Evolutionary conservation across 2,329 filamentous ascomycete genomes (phyloP), one percentile per base, ranked within the genome.

Genomic region (Ophioceras dolichostomum): DNA sequence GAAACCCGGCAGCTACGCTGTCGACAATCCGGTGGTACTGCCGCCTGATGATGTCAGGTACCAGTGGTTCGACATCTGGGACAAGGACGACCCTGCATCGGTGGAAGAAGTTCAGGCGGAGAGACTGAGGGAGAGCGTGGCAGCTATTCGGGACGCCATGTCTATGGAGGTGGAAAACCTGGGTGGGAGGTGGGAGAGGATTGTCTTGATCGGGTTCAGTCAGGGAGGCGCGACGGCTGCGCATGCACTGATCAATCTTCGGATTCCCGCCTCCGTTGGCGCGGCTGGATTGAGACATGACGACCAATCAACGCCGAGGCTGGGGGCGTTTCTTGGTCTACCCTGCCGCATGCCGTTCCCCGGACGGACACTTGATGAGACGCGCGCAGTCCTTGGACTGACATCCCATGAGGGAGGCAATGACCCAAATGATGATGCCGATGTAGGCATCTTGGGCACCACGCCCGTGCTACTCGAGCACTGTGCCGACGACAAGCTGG

Each of bases 1-100:
- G 10, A 26, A 47, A 16, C 44, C 46, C 19, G 38, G 49, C 37
- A 47, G 49, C 30, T 51, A 53, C 29, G 37, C 20, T 14, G 40
- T n/a, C n/a, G n/a, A n/a, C n/a, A n/a, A n/a, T n/a, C n/a, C n/a
- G n/a, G n/a, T n/a, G n/a, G n/a, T n/a, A n/a, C n/a, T 38, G 26
- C 37, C 16, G 22, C 45, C 47, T 34, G 22, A 12, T 12, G 48
- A 54, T 19, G 41, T 47, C 7, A 40, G 43, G 39, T 55, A 57
- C 8, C 61, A 67, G 39, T 72, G 67, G 68, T 72, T 70, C 47
- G 66, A 73, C 45, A 56, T 66, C 28, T 62, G 55, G 50, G 60
- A 65, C 34, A 50, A 62, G 0, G 45, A 51, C 16, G 49, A 63
- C 38, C 58, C 62, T 7, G 36, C 52, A 2, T 49, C 61, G 12